Evolutionary conservation across 371 early-diverging fungal species (phyloP), one percentile per base, ranked within the genome.

Genomic region (Dichotomocladium elegans): DNA sequence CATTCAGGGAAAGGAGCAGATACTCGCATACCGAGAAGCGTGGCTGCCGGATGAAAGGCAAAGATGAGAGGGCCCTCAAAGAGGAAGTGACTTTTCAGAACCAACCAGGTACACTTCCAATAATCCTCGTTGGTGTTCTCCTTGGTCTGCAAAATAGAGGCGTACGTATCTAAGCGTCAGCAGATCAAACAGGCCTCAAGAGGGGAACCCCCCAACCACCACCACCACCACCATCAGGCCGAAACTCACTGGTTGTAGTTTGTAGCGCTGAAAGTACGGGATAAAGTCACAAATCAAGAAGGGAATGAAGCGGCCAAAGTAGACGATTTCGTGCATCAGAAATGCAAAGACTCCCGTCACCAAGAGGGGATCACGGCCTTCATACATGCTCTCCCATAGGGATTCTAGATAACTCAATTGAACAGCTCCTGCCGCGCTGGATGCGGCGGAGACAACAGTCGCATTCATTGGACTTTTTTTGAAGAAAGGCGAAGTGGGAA

Each of bases 1-100:
- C 83, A 80, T 34, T 72, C 63, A 17, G 96, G 96, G 66, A 96
- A 87, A 43, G 95, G 94, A 8, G 88, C 86, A 10, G 79, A 61
- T 40, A 93, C 80, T 17, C 86, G 76, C 86, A 95, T 93, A 47
- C 94, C 95, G 47, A 94, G 76, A 35, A 81, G 55, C 56, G 78
- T 78, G n/a, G 91, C 93, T 55, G 86, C 60, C 7, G 94, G 94
- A 66, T 94, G 85, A 75, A 96, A 96, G n/a, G 73, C 65, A 41
- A 91, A 78, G 73, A 93, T 89, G 74, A 93, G 73, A 50, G 95
- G 95, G 22, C 88, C 81, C 72, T 93, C 90, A 56, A 89, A 80
- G 27, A 83, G 28, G 62, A 90, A 82, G 53, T 95, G 94, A 43
- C 70, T 70, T 48, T 82, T 70, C 21, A 95, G 61, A 11, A 94